phyloP scores from a whole-genome alignment of 768 basidiomycete genomes.

The Lactifluus piperatus region DNA sequence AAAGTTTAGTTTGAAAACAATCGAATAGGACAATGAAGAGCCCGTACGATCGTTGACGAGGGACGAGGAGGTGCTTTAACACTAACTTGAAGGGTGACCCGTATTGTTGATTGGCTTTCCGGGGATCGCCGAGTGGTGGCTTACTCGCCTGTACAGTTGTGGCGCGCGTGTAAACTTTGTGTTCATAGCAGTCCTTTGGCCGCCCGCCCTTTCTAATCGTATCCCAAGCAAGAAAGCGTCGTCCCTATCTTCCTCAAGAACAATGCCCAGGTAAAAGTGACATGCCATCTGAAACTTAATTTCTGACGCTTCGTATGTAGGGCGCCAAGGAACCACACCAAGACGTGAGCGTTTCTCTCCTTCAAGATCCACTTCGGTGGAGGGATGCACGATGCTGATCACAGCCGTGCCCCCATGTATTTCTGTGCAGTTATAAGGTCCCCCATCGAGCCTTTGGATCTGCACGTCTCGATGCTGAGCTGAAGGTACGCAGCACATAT shows the following conservation, averaged over 20 bases:
- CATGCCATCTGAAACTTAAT: constrained; percentile 8
- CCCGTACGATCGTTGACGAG: constrained; percentile 33
- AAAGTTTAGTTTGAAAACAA: constrained; percentile 10
- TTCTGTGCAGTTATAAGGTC: constrained; percentile 82
- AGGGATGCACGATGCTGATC: constrained; percentile 58
- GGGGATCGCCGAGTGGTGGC: constrained; percentile 61
- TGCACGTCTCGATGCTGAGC: constrained; percentile 97
- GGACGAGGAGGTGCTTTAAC: not conserved
- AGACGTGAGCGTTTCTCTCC: constrained; percentile 68
- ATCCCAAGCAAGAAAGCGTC: constrained; percentile 7
- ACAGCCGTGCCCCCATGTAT: constrained; percentile 57
- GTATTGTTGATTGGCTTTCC: constrained; percentile 34
- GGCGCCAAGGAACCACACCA: constrained; percentile 88
- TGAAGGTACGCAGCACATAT: constrained; percentile 56
- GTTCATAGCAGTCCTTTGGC: constrained; percentile 28
- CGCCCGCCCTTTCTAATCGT: constrained; percentile 23
- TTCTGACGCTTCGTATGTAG: constrained; percentile 33
- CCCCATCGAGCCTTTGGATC: constrained; percentile 95
- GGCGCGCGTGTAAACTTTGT: constrained; percentile 28
- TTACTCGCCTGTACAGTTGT: constrained; percentile 57
- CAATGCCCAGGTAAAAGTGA: constrained; percentile 75
- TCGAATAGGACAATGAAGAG: constrained; percentile 12
- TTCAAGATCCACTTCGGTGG: constrained; percentile 61
- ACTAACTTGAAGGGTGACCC: not conserved
- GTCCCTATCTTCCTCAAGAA: constrained; percentile 40